A percentile compares a stretch with the other conserved stretches of the same genome.
Conservation (phyloP, 2,329 filamentous ascomycete genomes). For the Camillea tinctor region DNA sequence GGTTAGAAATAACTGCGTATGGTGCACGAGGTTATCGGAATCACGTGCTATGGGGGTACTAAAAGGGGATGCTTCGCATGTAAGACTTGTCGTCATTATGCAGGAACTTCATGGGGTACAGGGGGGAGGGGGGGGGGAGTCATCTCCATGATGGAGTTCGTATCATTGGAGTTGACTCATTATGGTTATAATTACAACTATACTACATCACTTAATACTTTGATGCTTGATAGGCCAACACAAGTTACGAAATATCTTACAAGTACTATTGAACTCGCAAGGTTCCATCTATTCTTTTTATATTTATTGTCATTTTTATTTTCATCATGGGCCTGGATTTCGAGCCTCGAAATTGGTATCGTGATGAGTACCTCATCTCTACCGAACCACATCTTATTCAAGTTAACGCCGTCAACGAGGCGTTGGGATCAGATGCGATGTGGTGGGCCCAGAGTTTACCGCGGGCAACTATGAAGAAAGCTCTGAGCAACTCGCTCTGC, state of each 20-base stretch:
- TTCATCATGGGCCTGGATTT: slow-evolving; percentile 24
- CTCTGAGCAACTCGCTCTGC: slow-evolving; percentile 58
- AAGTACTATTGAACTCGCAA: no score
- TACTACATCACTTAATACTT: no score
- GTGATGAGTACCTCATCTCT: slow-evolving; percentile 58
- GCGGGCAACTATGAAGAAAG: slow-evolving; percentile 45
- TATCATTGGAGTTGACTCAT: no score
- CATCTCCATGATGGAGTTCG: not conserved
- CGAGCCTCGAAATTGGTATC: slow-evolving; percentile 45
- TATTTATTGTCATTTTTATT: no score
- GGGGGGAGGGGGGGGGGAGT: no score
- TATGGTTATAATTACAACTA: no score
- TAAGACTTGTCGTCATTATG: not conserved
- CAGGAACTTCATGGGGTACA: no score
- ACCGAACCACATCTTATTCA: slow-evolving; percentile 58
- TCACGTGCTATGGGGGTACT: not conserved
- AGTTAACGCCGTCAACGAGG: slow-evolving; percentile 51
- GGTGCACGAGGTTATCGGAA: not conserved
- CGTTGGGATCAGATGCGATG: slow-evolving; percentile 55
- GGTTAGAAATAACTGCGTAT: no score
- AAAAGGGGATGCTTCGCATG: not conserved
- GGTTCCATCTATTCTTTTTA: no score
- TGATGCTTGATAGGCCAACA: no score
- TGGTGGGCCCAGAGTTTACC: slow-evolving; percentile 60
- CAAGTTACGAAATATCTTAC: no score